Conservation (phyloP, 139 green algal genomes). For the Eudorina sp. region DNA sequence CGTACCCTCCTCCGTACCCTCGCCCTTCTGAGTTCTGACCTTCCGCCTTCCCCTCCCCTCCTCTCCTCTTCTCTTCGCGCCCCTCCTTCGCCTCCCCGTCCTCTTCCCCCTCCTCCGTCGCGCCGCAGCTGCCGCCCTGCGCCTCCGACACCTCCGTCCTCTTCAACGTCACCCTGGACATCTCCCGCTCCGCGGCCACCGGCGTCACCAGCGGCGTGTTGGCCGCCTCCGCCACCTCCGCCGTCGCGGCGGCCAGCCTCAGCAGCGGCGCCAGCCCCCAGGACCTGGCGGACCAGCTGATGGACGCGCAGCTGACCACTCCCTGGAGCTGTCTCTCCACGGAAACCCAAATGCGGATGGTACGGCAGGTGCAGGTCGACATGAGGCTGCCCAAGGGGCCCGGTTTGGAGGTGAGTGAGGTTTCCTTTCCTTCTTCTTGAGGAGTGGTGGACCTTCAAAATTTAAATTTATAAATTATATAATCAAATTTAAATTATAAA, state of each 20-base stretch:
- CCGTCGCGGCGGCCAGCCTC: neutral
- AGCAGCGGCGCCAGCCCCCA: neutral
- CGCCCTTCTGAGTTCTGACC: no score
- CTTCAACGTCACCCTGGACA: constrained; percentile 4
- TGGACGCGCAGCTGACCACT: neutral
- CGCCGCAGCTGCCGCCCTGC: constrained; percentile 21
- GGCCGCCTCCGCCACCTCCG: neutral
- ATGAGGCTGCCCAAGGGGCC: constrained; percentile 2
- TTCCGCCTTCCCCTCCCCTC: no score
- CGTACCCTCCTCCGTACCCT: no score
- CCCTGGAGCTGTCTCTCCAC: constrained; percentile 3
- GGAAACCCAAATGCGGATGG: constrained; percentile 32
- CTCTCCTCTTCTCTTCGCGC: no score
- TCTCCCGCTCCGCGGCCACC: neutral
- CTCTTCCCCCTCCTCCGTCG: neutral
- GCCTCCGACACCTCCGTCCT: neutral
- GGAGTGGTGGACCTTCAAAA: no score
- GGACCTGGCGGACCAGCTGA: neutral
- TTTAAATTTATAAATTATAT: no score
- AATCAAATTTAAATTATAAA: no score
- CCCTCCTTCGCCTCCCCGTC: neutral
- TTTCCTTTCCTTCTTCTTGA: neutral
- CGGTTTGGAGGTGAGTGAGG: neutral
- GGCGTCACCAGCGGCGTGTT: neutral
- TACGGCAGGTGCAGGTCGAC: neutral